Conservation (phyloP, 1,139 yeast species). For the Scheffersomyces lignicola region DNA sequence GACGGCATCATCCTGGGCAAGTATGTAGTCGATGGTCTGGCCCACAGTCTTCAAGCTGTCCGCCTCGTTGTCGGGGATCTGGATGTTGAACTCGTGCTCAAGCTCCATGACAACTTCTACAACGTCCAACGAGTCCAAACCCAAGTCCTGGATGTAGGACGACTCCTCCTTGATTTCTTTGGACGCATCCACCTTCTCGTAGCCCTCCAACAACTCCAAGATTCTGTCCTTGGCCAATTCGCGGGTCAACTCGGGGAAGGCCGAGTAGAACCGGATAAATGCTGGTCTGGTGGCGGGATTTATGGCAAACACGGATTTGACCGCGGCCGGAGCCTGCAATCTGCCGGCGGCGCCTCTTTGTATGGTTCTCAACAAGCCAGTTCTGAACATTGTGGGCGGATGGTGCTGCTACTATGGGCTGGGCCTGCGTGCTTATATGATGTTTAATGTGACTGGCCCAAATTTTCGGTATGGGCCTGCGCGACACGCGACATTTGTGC, state of each 20-base stretch:
- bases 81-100: slow-evolving; percentile 77
- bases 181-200: slow-evolving; percentile 60
- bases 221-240: slow-evolving; percentile 75
- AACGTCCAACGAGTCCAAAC: slow-evolving; percentile 83
- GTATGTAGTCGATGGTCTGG: slow-evolving; percentile 76
- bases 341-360: slow-evolving; percentile 21
- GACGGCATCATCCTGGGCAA: slow-evolving; percentile 71
- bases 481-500: no score
- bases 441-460: background rate
- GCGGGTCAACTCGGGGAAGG: slow-evolving; percentile 65
- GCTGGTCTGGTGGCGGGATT: slow-evolving; percentile 13
- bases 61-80: slow-evolving; percentile 85
- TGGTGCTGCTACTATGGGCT: background rate
- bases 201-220: slow-evolving; percentile 75
- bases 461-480: no score
- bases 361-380: slow-evolving; percentile 25
- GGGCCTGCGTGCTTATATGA: background rate
- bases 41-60: slow-evolving; percentile 81
- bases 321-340: slow-evolving; percentile 6
- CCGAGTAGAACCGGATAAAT: slow-evolving; percentile 52
- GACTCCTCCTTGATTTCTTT: slow-evolving; percentile 58
- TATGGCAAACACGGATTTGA: slow-evolving; percentile 5
- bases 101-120: slow-evolving; percentile 90
- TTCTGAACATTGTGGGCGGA: slow-evolving; percentile 36
- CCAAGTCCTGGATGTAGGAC: slow-evolving; percentile 71